These are phyloP conservation scores for Leptographium lundbergii DNA, from an alignment of 2,329 filamentous ascomycete genomes.

Conservation along the genomic window DNA sequence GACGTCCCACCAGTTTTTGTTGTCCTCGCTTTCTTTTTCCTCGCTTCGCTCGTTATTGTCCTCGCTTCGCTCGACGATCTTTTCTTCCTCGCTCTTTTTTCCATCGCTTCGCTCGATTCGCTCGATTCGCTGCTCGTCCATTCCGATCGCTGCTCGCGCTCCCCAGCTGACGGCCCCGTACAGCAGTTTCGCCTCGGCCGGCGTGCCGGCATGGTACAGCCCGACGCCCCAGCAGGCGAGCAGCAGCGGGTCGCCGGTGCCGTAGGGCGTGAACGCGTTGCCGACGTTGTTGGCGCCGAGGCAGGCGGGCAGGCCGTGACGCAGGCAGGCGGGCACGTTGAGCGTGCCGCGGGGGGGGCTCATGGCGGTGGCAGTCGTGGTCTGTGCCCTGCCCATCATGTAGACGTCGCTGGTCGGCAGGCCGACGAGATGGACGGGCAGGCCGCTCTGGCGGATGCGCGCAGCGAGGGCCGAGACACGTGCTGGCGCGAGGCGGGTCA, in stretches of 20 bases:
- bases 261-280: constrained; percentile 62
- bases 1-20: not conserved
- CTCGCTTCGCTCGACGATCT: not conserved
- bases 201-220: constrained; percentile 54
- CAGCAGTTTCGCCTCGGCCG: constrained; percentile 42
- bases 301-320: constrained; percentile 42
- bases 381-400: constrained; percentile 63
- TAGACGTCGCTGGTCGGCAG: constrained; percentile 59
- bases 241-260: constrained; percentile 50
- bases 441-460: constrained; percentile 28
- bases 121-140: not conserved
- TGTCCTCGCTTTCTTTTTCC: not conserved
- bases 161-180: constrained; percentile 28
- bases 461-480: constrained; percentile 37
- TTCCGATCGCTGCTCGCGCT: constrained; percentile 20
- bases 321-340: constrained; percentile 47
- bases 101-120: too few species aligned
- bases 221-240: constrained; percentile 52
- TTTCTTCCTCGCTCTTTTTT: not conserved
- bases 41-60: too few species aligned
- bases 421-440: constrained; percentile 55
- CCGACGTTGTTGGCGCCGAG: constrained; percentile 61
- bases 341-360: constrained; percentile 51
- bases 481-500: constrained; percentile 39
- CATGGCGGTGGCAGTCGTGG: too few species aligned